Base-by-base conservation (phyloP, 805 yeast species). In the Lipomyces sp. region DNA sequence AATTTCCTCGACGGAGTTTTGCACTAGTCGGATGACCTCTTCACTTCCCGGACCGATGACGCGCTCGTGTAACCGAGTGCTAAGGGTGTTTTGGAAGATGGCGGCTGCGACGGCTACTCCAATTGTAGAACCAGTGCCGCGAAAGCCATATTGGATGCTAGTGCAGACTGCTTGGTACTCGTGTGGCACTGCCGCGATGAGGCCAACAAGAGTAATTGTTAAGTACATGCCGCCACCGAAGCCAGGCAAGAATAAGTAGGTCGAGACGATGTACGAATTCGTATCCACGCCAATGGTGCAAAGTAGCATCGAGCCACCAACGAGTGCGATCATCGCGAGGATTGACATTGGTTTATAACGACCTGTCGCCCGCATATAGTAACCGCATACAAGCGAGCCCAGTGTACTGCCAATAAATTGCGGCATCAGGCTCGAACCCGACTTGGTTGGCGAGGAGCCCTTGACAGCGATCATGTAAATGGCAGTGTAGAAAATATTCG, bases 91-190 rank as follows among this genome's bases (percentile, higher is more conserved):
- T 72, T 85, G 88, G 76, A 86, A 86, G 39, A 85, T 80, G 2
- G 88, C 85, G 53, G 85, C 80, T 1, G 87, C 85, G 32, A 85
- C 73, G 0, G 93, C 81, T 15, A 90, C 92, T 37, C 96, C 96
- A 57, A 90, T 77, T 0, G 95, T 89, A 13, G 93, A 88, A 0
- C 96, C 96, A 0, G 92, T 87, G 11, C 95, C 88, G 73, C 96
- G 82, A 79, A 90, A 91, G 0, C 93, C 92, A 76, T 92, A 92
- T 73, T 90, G 96, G 65, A 93, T 90, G 0, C 96, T 90, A 0
- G 97, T 92, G 2, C 93, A 88, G n/a, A 92, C 83, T 0, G 97
- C 97, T 76, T 91, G 97, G 73, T 82, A 84, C 62, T 84, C 82
- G 24, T 80, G 76, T 6, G 89, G 87, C 1, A 89, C 95, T 0